phyloP scores from a whole-genome alignment of 2,329 filamentous ascomycete genomes.

The Ceratocystis cubensis region DNA sequence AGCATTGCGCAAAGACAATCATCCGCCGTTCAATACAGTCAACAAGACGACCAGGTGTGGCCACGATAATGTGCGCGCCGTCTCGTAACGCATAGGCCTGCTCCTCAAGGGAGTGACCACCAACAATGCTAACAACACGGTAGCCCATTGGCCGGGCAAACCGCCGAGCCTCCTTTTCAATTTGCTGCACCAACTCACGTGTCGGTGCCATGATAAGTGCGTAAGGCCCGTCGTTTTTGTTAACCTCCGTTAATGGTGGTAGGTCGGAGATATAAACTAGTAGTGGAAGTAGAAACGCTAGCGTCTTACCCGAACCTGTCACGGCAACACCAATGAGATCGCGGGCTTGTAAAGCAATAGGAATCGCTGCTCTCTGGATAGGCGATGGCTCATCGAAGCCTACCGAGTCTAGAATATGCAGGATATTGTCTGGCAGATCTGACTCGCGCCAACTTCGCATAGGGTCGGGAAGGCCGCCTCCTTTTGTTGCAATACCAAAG shows the following conservation, averaged over 20 bases:
- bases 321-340: conserved; percentile 98
- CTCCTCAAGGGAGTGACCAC: conserved; percentile 88
- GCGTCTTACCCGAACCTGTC: conserved; percentile 96
- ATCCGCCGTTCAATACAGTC: conserved; percentile 93
- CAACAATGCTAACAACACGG: conserved; percentile 93
- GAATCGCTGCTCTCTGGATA: conserved; percentile 88
- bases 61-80: conserved; percentile 93
- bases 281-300: conserved; percentile 81
- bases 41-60: conserved; percentile 91
- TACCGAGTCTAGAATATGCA: conserved; percentile 70
- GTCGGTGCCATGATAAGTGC: conserved; percentile 95
- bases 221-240: conserved; percentile 90
- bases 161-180: conserved; percentile 84
- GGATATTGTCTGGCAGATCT: conserved; percentile 58
- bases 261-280: conserved; percentile 90
- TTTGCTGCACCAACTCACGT: conserved; percentile 93
- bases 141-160: conserved; percentile 86
- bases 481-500: conserved; percentile 92
- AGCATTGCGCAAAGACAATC: conserved; percentile 87
- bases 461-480: conserved; percentile 80
- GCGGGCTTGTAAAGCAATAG: conserved; percentile 80
- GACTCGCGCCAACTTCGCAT: conserved; percentile 94
- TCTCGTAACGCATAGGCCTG: conserved; percentile 82
- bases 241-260: conserved; percentile 68
- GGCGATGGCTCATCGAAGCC: conserved; percentile 87